These are phyloP conservation scores for Dryadomyces sulphureus DNA, from an alignment of 2,329 filamentous ascomycete species.

Conservation along the genomic window DNA sequence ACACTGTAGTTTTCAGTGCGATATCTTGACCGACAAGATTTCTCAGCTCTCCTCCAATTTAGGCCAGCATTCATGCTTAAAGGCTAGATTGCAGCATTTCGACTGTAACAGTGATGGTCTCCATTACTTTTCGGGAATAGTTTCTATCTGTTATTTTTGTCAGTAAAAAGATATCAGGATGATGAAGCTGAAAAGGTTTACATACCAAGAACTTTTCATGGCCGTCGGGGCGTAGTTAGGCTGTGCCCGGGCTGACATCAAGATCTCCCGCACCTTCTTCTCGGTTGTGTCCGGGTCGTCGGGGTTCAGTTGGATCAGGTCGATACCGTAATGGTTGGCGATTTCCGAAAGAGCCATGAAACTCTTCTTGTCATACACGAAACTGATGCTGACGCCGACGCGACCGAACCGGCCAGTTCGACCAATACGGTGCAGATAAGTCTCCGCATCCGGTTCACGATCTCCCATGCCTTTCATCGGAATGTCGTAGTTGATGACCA, in stretches of 20 bases:
- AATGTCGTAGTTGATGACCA: constrained; percentile 96
- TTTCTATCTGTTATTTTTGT: neutral
- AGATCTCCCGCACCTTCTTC: constrained; percentile 63
- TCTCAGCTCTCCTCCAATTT: too few species aligned
- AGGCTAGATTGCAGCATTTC: too few species aligned
- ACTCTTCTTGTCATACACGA: constrained; percentile 75
- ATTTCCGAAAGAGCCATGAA: constrained; percentile 72
- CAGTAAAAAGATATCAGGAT: neutral
- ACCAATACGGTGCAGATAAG: constrained; percentile 94
- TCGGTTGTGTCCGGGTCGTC: constrained; percentile 88
- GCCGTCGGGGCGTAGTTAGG: constrained; percentile 22
- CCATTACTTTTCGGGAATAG: neutral
- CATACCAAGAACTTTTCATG: constrained; percentile 3
- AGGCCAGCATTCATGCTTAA: too few species aligned
- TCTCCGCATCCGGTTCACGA: constrained; percentile 77
- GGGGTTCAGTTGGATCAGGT: constrained; percentile 67
- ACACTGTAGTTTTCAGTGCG: too few species aligned
- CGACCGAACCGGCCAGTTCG: constrained; percentile 93
- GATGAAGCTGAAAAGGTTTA: neutral
- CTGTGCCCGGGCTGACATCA: constrained; percentile 54
- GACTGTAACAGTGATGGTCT: too few species aligned
- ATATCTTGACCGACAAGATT: too few species aligned
- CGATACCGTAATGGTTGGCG: constrained; percentile 62
- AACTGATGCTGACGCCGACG: constrained; percentile 89
- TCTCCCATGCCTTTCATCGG: constrained; percentile 64